Evolutionary conservation across 768 basidiomycete genomes (phyloP), one percentile per base, ranked within the genome.

Genomic region (Cystobasidium onofrii): DNA sequence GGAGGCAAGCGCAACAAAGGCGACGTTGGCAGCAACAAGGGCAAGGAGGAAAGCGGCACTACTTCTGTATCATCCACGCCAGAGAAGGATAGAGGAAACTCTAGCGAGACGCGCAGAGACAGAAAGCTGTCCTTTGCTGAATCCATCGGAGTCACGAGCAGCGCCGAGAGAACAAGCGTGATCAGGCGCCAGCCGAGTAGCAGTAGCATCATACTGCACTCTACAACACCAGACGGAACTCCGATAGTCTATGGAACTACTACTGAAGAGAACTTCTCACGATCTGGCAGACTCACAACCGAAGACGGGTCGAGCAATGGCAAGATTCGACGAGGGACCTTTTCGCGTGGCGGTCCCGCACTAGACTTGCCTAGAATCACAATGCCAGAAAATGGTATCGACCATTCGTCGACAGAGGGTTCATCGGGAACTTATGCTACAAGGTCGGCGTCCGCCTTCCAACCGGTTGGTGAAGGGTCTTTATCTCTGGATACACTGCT

Each of bases 311-410:
- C 63, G 7, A 23, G 33, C 33, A 27, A 36, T 29, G 63, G 34
- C 31, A 27, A 27, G 25, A 39, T 18, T 64, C 36, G 63, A 25
- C 31, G 63, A 7, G 41, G 43, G 12, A 39, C 36, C 39, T 64
- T 64, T 46, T 64, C 63, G 63, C 63, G 63, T 46, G 63, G 57
- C 57, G 57, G 57, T 60, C 57, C 57, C 12, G 57, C 57, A 12
- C 33, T 60, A 4, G 57, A 27, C 33, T 60, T 60, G 57, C 29
- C 25, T 60, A 12, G 15, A 41, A 15, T 46, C n/a, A 34, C 34
- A 1, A 39, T 25, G 6, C 29, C n/a, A 18, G 63, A 39, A 9
- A 6, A 64, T 46, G 39, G 63, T 18, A 39, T 15, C 6, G 39
- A 64, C 33, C 10, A 20, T 36, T 27, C 9, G 18, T 12, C 17